These are phyloP conservation scores for Cinnamomum chago DNA, from an alignment of 164 flowering plant genomes.

Conservation along the genomic window DNA sequence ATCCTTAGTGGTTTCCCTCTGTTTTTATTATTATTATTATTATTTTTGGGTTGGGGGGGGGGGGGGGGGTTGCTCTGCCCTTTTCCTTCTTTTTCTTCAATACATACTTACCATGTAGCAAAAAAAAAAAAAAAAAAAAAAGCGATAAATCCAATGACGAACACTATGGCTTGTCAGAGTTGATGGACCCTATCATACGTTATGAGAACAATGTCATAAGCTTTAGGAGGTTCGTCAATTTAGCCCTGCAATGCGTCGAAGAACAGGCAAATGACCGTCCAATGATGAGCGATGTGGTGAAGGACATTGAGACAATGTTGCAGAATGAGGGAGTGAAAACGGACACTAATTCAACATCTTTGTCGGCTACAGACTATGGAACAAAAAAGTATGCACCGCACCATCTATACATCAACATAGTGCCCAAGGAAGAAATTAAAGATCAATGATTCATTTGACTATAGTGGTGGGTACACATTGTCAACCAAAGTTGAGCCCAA, in stretches of 20 bases:
- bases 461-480: constrained; percentile 29
- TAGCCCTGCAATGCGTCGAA: constrained; percentile 49
- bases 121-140: too few species aligned
- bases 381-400: constrained; percentile 10
- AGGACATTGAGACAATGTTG: constrained; percentile 58
- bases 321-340: constrained; percentile 35
- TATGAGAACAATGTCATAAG: constrained; percentile 28
- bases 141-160: too few species aligned
- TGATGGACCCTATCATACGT: too few species aligned
- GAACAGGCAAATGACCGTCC: constrained; percentile 49
- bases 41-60: too few species aligned
- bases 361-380: constrained; percentile 37
- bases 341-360: constrained; percentile 35
- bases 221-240: constrained; percentile 37
- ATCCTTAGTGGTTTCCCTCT: too few species aligned
- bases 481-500: constrained; percentile 34
- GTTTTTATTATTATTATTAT: too few species aligned
- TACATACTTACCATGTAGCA: too few species aligned
- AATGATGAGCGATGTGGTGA: constrained; percentile 55
- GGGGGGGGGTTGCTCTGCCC: too few species aligned
- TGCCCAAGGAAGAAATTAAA: not conserved
- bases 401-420: constrained; percentile 32
- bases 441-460: constrained; percentile 24
- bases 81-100: too few species aligned
- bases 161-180: too few species aligned